Evolutionary conservation across 495 filamentous ascomycete genomes (phyloP).

Genomic region (Penicillium herquei): DNA sequence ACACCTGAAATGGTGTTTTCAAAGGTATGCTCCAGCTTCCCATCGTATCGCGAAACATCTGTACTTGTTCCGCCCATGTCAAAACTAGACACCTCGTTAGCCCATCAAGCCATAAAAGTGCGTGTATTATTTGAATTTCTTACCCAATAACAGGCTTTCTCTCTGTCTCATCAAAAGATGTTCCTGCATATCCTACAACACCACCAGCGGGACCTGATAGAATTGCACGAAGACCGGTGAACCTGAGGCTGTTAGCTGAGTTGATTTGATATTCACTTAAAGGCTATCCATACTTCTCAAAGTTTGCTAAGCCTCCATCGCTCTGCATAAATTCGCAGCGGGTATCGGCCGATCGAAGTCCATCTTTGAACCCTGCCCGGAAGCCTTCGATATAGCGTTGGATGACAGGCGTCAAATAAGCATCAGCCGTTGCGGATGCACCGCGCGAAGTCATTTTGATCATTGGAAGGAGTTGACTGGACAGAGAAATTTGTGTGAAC

Average conservation of each 20-base stretch:
- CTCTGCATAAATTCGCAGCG: conserved; percentile 44
- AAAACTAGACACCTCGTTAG: conserved; percentile 37
- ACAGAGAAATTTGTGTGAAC: conserved; percentile 46
- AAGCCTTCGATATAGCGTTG: conserved; percentile 86
- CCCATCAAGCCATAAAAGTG: neutral
- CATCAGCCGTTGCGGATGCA: conserved; percentile 84
- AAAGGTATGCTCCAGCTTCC: conserved; percentile 87
- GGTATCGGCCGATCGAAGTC: conserved; percentile 35
- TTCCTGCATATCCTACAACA: conserved; percentile 86
- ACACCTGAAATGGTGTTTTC: conserved; percentile 90
- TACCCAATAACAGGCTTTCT: conserved; percentile 82
- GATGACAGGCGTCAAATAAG: conserved; percentile 87
- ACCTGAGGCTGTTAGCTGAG: conserved; percentile 12
- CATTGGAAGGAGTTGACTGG: conserved; percentile 71
- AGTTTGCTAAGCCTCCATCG: conserved; percentile 46
- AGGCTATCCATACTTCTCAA: conserved; percentile 18
- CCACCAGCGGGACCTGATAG: conserved; percentile 56
- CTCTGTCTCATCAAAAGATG: conserved; percentile 76
- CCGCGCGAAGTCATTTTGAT: conserved; percentile 64
- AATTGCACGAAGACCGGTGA: conserved; percentile 50
- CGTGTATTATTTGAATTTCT: neutral
- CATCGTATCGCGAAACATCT: conserved; percentile 84
- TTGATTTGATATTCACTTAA: neutral
- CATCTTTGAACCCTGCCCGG: conserved; percentile 50
- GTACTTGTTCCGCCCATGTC: conserved; percentile 62